Evolutionary conservation across 2,329 filamentous ascomycete genomes (phyloP).

Genomic region (Aureobasidium melanogenum): DNA sequence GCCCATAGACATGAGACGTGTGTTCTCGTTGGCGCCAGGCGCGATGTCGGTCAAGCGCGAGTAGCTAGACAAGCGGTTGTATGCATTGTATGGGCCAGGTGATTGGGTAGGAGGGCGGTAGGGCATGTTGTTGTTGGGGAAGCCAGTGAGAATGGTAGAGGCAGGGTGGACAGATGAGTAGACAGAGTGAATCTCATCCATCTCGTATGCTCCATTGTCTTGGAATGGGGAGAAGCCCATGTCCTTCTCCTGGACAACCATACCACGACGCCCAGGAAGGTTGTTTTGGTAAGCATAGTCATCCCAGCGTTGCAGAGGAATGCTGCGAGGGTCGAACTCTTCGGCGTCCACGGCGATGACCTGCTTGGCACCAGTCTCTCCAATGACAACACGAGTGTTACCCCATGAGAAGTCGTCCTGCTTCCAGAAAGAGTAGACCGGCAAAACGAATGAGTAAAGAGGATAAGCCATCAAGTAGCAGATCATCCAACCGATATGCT

Average conservation of each 20-base stretch:
- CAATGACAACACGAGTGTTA: conserved; percentile 94
- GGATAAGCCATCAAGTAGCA: conserved; percentile 96
- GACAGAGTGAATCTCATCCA: conserved; percentile 95
- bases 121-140: conserved; percentile 33
- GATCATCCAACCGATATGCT: conserved; percentile 98
- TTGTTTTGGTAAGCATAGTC: conserved; percentile 84
- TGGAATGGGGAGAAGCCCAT: conserved; percentile 18
- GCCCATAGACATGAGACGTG: conserved; percentile 50
- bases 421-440: conserved; percentile 98
- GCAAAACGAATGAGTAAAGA: conserved; percentile 83
- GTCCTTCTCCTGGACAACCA: conserved; percentile 52
- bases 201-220: conserved; percentile 60
- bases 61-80: conserved; percentile 63
- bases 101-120: conserved; percentile 62
- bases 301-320: conserved; percentile 94
- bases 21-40: conserved; percentile 24
- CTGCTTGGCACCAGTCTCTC: conserved; percentile 84
- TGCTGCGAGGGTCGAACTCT: conserved; percentile 80
- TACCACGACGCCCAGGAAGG: conserved; percentile 81
- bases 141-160: conserved; percentile 78
- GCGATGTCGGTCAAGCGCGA: conserved; percentile 29
- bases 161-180: conserved; percentile 87
- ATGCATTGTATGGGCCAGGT: conserved; percentile 59
- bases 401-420: conserved; percentile 99
- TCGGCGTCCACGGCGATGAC: conserved; percentile 79